phyloP scores from a whole-genome alignment of 2,329 filamentous ascomycete species.

The Colletotrichum orchidophilum region DNA sequence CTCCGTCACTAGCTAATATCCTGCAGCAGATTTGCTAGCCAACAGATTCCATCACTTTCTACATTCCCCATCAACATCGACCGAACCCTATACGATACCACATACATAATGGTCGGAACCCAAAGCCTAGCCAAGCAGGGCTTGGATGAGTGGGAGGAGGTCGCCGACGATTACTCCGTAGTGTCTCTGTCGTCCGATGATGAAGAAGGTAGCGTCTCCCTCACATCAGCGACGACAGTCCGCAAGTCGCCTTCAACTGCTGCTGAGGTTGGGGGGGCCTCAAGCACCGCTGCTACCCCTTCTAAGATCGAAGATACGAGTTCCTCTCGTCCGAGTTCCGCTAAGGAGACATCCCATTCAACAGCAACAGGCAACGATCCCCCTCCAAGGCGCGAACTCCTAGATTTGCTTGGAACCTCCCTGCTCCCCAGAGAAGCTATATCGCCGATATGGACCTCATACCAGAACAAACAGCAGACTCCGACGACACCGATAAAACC shows the following conservation, averaged over 20 bases:
- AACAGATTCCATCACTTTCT: not conserved
- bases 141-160: constrained; percentile 41
- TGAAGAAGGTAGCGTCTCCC: not conserved
- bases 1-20: not conserved
- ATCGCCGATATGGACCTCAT: not conserved
- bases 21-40: not conserved
- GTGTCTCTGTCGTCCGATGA: constrained; percentile 39
- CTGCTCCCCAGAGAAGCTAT: not conserved
- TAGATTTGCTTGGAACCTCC: not conserved
- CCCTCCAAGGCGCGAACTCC: not conserved
- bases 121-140: not conserved
- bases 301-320: not conserved
- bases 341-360: not conserved
- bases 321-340: not conserved
- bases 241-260: not conserved
- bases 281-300: not conserved
- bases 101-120: not conserved
- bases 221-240: not conserved
- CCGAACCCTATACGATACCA: no score
- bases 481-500: not conserved
- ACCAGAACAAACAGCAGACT: not conserved
- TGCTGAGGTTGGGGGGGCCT: not conserved
- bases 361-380: not conserved
- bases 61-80: not conserved
- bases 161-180: constrained; percentile 39